Conservation (phyloP, 345 rosid genomes). For the Lumnitzera racemosa region DNA sequence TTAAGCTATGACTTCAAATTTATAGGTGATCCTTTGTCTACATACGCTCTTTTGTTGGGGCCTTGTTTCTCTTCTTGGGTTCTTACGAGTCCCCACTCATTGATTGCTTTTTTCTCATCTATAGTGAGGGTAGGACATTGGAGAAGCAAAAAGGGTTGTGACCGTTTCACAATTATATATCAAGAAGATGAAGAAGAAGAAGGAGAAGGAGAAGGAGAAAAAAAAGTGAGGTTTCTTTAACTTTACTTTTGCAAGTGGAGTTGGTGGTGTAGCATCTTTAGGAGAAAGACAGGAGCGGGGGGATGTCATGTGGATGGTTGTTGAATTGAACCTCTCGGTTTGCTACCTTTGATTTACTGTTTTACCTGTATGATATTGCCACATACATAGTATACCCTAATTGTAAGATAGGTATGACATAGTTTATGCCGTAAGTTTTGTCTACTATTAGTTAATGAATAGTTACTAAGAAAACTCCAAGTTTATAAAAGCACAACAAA, state of each 20-base stretch:
- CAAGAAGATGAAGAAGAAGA: too few relatives aligned
- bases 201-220: neutral
- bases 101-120: neutral
- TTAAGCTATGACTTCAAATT: conserved; percentile 2
- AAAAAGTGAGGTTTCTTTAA: conserved; percentile 11
- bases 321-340: conserved; percentile 23
- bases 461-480: too few relatives aligned
- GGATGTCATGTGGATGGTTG: conserved; percentile 16
- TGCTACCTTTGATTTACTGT: conserved; percentile 2
- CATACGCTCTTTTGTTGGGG: conserved; percentile 23
- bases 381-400: too few relatives aligned
- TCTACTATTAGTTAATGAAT: too few relatives aligned
- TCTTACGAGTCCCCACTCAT: conserved; percentile 17
- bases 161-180: neutral
- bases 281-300: conserved; percentile 28
- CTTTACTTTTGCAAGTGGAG: conserved; percentile 35
- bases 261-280: conserved; percentile 30
- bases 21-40: conserved; percentile 14
- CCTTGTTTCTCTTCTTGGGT: conserved; percentile 8
- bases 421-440: neutral
- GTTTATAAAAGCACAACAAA: too few relatives aligned
- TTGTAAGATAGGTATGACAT: neutral
- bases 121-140: neutral
- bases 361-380: too few relatives aligned
- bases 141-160: conserved; percentile 2